A percentile compares a stretch with the other conserved stretches of the same genome.
These are phyloP conservation scores for Pouteria glomerata DNA, from an alignment of 148 eudicot genomes.

Conservation along the genomic window DNA sequence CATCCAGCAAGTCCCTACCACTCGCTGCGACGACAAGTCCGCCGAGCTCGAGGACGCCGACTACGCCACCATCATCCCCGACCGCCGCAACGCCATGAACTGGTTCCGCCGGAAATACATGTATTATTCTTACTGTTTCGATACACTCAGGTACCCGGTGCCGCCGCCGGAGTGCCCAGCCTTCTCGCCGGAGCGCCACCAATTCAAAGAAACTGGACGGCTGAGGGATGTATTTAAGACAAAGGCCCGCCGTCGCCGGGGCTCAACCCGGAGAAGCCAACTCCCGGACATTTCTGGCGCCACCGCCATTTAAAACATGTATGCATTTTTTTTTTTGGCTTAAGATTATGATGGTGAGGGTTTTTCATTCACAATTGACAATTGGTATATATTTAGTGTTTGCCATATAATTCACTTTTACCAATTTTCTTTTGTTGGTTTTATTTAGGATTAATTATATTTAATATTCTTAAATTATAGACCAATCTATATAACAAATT, in stretches of 20 bases:
- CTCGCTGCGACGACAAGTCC: slow-evolving; percentile 35
- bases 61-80: slow-evolving; percentile 43
- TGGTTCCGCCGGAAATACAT: slow-evolving; percentile 65
- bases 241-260: slow-evolving; percentile 45
- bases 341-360: neutral
- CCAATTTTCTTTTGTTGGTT: too few relatives aligned
- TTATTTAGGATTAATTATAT: too few relatives aligned
- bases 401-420: too few relatives aligned
- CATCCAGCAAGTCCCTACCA: slow-evolving; percentile 37
- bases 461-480: too few relatives aligned
- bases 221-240: slow-evolving; percentile 25
- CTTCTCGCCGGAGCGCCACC: slow-evolving; percentile 43
- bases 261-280: slow-evolving; percentile 17
- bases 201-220: slow-evolving; percentile 65
- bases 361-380: neutral
- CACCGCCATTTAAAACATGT: neutral
- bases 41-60: slow-evolving; percentile 31
- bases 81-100: slow-evolving; percentile 51
- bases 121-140: slow-evolving; percentile 86
- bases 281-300: slow-evolving; percentile 14
- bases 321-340: neutral
- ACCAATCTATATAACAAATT: too few relatives aligned
- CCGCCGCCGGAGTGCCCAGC: slow-evolving; percentile 77
- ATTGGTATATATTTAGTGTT: too few relatives aligned
- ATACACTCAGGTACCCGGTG: slow-evolving; percentile 49